Percentiles rank a stretch among this genome's conserved stretches.
phyloP scores from a whole-genome alignment of 2,329 filamentous ascomycete genomes.

The Sphaerulina vaccinii region DNA sequence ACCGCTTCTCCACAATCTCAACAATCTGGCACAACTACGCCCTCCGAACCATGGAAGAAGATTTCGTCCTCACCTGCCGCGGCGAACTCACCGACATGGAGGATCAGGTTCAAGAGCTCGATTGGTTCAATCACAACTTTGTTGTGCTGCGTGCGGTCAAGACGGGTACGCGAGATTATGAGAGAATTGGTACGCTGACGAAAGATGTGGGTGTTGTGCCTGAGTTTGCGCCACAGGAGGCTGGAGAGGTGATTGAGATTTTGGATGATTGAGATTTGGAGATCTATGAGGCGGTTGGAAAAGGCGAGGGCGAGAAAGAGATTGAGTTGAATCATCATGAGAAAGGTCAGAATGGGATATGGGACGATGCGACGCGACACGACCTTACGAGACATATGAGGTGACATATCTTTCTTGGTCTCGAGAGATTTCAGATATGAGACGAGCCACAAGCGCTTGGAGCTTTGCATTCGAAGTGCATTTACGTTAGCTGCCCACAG shows the following conservation, averaged over 20 bases:
- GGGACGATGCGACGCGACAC: too few relatives aligned
- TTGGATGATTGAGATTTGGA: conserved; percentile 22
- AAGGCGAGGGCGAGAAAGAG: background rate
- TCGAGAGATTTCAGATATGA: too few relatives aligned
- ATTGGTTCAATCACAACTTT: conserved; percentile 35
- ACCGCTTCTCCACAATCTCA: conserved; percentile 29
- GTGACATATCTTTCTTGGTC: too few relatives aligned
- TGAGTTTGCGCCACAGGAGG: background rate
- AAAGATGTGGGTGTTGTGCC: conserved; percentile 21
- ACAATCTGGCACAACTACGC: conserved; percentile 35
- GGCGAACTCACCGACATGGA: conserved; percentile 24
- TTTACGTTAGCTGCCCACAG: too few relatives aligned
- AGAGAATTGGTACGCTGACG: conserved; percentile 5
- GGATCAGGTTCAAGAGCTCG: conserved; percentile 31
- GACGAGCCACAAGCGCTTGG: too few relatives aligned
- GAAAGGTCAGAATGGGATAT: background rate
- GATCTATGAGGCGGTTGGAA: too few relatives aligned
- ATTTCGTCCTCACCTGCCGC: conserved; percentile 29
- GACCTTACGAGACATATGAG: too few relatives aligned
- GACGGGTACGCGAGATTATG: background rate
- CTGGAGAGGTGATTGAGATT: conserved; percentile 22
- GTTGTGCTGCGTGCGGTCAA: conserved; percentile 32
- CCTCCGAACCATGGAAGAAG: conserved; percentile 17
- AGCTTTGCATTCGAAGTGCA: too few relatives aligned
- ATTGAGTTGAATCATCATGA: too few relatives aligned